Conservation (phyloP, 2,329 filamentous ascomycete genomes). For the Zymoseptoria crescenta region DNA sequence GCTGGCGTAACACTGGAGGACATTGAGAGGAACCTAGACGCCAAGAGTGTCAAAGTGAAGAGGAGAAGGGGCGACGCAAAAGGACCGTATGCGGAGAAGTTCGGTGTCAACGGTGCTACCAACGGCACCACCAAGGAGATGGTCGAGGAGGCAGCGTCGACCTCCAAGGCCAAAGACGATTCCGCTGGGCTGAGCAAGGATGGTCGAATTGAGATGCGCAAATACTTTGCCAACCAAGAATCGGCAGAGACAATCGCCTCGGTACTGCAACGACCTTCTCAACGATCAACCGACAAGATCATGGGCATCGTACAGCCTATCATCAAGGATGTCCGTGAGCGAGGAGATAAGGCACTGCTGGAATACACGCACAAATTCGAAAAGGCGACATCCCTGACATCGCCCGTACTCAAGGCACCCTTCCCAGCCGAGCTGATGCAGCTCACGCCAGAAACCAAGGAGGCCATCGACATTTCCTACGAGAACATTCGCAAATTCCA, state of each 20-base stretch:
- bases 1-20: conserved; percentile 80
- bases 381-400: conserved; percentile 82
- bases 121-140: conserved; percentile 32
- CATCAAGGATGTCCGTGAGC: conserved; percentile 73
- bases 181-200: conserved; percentile 39
- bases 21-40: conserved; percentile 84
- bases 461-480: conserved; percentile 88
- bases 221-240: conserved; percentile 61
- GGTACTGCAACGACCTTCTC: conserved; percentile 78
- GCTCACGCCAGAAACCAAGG: conserved; percentile 70
- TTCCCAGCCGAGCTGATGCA: conserved; percentile 83
- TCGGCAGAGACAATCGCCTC: conserved; percentile 59
- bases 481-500: conserved; percentile 95
- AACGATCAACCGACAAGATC: conserved; percentile 90
- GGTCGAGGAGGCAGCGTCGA: conserved; percentile 45
- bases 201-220: conserved; percentile 71
- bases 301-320: conserved; percentile 87
- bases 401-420: conserved; percentile 81
- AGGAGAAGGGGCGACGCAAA: conserved; percentile 90
- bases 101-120: conserved; percentile 49
- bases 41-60: conserved; percentile 93
- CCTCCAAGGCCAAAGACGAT: conserved; percentile 47
- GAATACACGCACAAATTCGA: conserved; percentile 98
- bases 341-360: conserved; percentile 80
- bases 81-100: conserved; percentile 80